Base-by-base conservation (phyloP, 371 early-diverging fungal genomes). In the Gilbertella persicaria region DNA sequence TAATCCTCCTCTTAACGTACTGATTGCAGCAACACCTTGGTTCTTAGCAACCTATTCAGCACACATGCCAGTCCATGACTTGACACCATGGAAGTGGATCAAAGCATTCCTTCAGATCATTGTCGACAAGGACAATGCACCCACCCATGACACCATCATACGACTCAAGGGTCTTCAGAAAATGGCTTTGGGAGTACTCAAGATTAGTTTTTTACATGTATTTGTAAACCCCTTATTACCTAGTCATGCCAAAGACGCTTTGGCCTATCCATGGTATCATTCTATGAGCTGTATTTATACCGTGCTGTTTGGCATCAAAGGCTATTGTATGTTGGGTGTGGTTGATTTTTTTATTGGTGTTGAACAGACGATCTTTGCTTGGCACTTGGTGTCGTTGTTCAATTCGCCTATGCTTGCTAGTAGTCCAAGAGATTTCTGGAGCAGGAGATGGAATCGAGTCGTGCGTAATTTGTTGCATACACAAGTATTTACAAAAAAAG, bases 351-450 rank as follows among this genome's bases (percentile, higher is more conserved):
- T 52, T 16, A 45, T 65, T 38, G 71, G 74, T 0, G 0, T 45
- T 0, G 44, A 55, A 12, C 74, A 74, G 24, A 17, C 36, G 0
- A 0, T 70, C 4, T 49, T 58, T 19, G 68, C 60, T 3, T 44
- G 65, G 30, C 47, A 54, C 2, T 48, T 63, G 28, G 45, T 71
- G 6, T 57, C 65, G 14, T 23, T 66, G 4, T 68, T 68, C 29
- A 26, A 70, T 42, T 66, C 64, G 3, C 74, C 74, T 39, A 54
- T 70, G 5, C 26, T 74, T 19, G 49, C 74, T 14, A 19, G 40
- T 17, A 70, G 71, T 46, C 74, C 71, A 40, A 54, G 57, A 21
- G 74, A 73, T 51, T 73, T 73, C 26, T 73, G 74, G 74, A 64
- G 74, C 46, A 60, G 67, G 26, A 60, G 74, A 28, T 73, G 74